Percentiles rank a stretch among this genome's conserved stretches.
phyloP scores from a whole-genome alignment of 129 eudicot species.

The Solidago caesia region DNA sequence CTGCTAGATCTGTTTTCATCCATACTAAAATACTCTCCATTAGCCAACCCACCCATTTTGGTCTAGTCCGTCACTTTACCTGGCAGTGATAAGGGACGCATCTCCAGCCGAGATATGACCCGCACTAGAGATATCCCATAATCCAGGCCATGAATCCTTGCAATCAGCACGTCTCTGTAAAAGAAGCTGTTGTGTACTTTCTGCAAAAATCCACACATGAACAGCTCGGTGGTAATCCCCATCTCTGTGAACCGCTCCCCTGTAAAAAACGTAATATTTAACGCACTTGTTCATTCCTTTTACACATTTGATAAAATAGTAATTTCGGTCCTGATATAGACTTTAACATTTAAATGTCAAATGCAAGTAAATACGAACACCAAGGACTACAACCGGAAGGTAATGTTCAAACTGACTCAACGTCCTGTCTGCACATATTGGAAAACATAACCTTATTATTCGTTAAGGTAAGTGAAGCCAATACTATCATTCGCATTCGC shows the following conservation, averaged over 20 bases:
- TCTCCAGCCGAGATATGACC: conserved; percentile 97
- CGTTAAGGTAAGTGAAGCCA: too few relatives aligned
- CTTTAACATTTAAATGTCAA: not conserved
- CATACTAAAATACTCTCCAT: not conserved
- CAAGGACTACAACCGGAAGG: too few relatives aligned
- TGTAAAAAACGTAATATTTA: conserved; percentile 18
- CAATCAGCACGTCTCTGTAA: conserved; percentile 73
- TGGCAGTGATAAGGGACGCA: conserved; percentile 73
- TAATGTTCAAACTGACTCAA: too few relatives aligned
- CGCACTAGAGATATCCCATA: conserved; percentile 97
- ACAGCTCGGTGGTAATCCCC: conserved; percentile 95
- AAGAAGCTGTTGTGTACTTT: conserved; percentile 83
- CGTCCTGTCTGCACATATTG: too few relatives aligned
- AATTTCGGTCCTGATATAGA: too few relatives aligned
- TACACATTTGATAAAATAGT: not conserved
- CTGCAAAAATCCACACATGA: conserved; percentile 93
- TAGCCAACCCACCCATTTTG: not conserved
- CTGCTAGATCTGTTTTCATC: not conserved
- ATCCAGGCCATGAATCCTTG: conserved; percentile 95
- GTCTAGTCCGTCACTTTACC: conserved; percentile 34
- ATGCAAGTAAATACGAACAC: not conserved
- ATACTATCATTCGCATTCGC: too few relatives aligned
- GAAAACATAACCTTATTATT: too few relatives aligned
- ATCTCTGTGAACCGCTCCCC: conserved; percentile 77
- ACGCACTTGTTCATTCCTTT: not conserved